Evolutionary conservation across 2,329 filamentous ascomycete species (phyloP).

Genomic region (Chalaropsis thielavioides): DNA sequence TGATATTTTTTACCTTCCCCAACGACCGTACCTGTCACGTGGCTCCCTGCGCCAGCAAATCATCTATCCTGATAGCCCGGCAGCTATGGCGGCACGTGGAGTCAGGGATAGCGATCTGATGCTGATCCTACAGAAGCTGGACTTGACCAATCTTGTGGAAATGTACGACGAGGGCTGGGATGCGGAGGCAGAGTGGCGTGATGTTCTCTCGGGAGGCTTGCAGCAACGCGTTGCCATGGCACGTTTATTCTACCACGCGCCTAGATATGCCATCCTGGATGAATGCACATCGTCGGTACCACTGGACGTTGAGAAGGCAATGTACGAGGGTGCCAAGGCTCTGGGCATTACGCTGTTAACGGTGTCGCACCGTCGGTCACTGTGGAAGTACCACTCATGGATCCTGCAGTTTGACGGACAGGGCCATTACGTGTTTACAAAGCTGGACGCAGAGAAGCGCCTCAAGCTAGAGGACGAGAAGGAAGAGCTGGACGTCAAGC

Average conservation of each 20-base stretch:
- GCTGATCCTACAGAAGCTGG: conserved; percentile 60
- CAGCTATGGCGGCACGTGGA: conserved; percentile 73
- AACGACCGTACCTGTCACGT: conserved; percentile 82
- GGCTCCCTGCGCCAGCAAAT: conserved; percentile 92
- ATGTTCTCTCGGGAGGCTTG: conserved; percentile 78
- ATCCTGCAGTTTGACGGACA: conserved; percentile 96
- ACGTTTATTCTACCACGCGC: conserved; percentile 81
- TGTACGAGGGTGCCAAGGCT: conserved; percentile 93
- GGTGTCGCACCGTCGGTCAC: conserved; percentile 73
- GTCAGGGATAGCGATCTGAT: conserved; percentile 70
- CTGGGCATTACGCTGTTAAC: conserved; percentile 94
- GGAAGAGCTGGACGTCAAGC: conserved; percentile 75
- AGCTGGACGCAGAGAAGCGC: conserved; percentile 72
- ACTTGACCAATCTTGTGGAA: conserved; percentile 69
- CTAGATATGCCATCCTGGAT: conserved; percentile 87
- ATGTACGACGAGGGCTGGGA: conserved; percentile 72
- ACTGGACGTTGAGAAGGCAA: conserved; percentile 80
- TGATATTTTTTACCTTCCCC: conserved; percentile 96
- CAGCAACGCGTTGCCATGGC: conserved; percentile 98
- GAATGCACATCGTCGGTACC: conserved; percentile 96
- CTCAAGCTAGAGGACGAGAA: conserved; percentile 87
- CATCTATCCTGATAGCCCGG: conserved; percentile 81
- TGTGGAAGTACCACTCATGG: conserved; percentile 93
- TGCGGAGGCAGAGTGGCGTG: conserved; percentile 90
- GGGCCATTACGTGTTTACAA: conserved; percentile 79